phyloP scores from a whole-genome alignment of 495 filamentous ascomycete genomes.

The Penicillium crystallinum region DNA sequence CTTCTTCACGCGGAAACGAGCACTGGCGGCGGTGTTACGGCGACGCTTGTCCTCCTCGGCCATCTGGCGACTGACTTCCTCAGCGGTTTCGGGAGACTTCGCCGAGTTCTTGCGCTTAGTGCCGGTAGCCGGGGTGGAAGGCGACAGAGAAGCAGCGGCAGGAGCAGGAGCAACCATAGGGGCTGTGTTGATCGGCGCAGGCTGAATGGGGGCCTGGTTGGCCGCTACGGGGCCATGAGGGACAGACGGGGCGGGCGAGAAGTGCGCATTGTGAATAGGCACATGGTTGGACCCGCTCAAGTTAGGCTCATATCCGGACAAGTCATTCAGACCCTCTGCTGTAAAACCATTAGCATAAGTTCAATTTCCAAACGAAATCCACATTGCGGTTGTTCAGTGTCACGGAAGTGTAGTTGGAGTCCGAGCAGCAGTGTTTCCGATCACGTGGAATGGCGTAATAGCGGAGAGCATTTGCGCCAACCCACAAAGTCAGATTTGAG shows the following conservation, averaged over 20 bases:
- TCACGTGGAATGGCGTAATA: constrained; percentile 46
- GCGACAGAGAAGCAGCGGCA: constrained; percentile 11
- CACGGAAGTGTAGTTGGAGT: constrained; percentile 2
- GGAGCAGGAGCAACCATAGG: constrained; percentile 18
- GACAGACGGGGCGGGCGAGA: constrained; percentile 19
- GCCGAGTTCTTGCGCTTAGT: constrained; percentile 40
- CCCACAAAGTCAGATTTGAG: constrained; percentile 17
- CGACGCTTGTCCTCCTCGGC: constrained; percentile 98
- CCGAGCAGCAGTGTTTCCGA: background rate
- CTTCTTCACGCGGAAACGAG: constrained; percentile 98
- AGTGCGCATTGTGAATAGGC: constrained; percentile 28
- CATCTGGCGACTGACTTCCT: constrained; percentile 57
- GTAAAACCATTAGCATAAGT: constrained; percentile 13
- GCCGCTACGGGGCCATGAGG: constrained; percentile 13
- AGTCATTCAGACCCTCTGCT: constrained; percentile 33
- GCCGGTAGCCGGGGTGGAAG: constrained; percentile 18
- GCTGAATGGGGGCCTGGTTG: constrained; percentile 20
- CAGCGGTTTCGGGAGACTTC: constrained; percentile 32
- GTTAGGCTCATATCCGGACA: constrained; percentile 31
- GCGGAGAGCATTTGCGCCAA: constrained; percentile 21
- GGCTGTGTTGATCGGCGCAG: constrained; percentile 18
- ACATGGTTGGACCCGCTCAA: constrained; percentile 26
- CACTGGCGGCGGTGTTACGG: constrained; percentile 91
- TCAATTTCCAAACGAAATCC: constrained; percentile 3
- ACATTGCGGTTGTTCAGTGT: constrained; percentile 8